Conservation (phyloP, 305 asterid genomes). For the Coffea humblotiana region DNA sequence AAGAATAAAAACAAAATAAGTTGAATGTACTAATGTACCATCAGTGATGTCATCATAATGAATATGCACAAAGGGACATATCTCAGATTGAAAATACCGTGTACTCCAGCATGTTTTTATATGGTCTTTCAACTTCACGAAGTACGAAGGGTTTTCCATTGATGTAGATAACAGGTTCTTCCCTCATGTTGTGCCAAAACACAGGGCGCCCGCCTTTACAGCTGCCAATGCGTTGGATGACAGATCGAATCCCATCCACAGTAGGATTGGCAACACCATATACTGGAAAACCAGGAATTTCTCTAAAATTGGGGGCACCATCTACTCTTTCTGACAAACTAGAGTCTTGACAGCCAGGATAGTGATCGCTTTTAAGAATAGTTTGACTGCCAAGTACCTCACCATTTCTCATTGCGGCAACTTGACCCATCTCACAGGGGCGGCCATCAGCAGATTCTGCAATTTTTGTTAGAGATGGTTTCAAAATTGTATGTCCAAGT, state of each 20-base stretch:
- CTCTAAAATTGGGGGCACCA: slow-evolving; percentile 98
- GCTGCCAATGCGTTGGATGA: slow-evolving; percentile 88
- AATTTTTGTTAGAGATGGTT: slow-evolving; percentile 43
- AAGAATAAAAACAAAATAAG: background rate
- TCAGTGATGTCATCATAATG: background rate
- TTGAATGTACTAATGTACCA: background rate
- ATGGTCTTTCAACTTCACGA: slow-evolving; percentile 98
- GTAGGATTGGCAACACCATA: slow-evolving; percentile 99
- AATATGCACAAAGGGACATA: slow-evolving; percentile 20
- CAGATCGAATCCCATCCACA: slow-evolving; percentile 82
- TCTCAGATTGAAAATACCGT: slow-evolving; percentile 57
- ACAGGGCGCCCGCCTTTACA: slow-evolving; percentile 80
- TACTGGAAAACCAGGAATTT: slow-evolving; percentile 92
- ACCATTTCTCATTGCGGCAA: slow-evolving; percentile 86
- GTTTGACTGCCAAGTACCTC: slow-evolving; percentile 99
- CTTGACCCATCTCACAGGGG: slow-evolving; percentile 90
- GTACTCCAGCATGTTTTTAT: slow-evolving; percentile 97
- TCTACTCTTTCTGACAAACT: slow-evolving; percentile 82
- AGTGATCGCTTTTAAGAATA: slow-evolving; percentile 96
- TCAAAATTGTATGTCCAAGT: slow-evolving; percentile 71
- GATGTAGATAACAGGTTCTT: slow-evolving; percentile 96
- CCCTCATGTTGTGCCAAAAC: slow-evolving; percentile 99
- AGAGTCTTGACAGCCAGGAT: slow-evolving; percentile 95
- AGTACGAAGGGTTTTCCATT: slow-evolving; percentile 98
- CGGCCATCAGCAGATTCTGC: slow-evolving; percentile 57